Conservation (phyloP, 2,329 filamentous ascomycete species). For the Cordyceps fumosorosea region DNA sequence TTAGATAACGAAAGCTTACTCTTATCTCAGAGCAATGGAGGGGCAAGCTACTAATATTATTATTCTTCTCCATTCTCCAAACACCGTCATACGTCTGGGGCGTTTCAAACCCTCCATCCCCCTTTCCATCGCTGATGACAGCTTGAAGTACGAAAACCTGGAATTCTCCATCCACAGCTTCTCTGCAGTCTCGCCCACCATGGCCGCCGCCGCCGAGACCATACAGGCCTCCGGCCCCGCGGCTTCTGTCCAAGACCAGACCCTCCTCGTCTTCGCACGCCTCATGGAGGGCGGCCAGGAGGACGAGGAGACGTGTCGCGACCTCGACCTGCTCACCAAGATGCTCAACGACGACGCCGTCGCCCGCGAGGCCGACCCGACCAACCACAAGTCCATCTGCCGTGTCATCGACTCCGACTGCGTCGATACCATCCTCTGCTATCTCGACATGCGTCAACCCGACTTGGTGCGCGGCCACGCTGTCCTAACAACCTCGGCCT, state of each 20-base stretch:
- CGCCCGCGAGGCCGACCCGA: conserved; percentile 35
- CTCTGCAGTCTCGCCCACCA: conserved; percentile 16
- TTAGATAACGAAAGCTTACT: conserved; percentile 12
- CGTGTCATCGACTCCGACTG: conserved; percentile 64
- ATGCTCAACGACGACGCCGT: conserved; percentile 50
- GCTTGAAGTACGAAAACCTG: not conserved
- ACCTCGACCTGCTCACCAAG: conserved; percentile 53
- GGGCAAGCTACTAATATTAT: conserved; percentile 2
- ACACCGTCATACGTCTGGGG: not conserved
- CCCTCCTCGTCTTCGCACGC: conserved; percentile 74
- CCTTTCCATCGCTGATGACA: not conserved
- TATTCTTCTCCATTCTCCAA: conserved; percentile 6
- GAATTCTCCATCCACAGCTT: not conserved
- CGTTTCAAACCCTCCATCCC: not conserved
- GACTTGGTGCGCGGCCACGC: conserved; percentile 72
- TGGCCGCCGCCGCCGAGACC: conserved; percentile 30
- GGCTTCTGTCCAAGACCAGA: conserved; percentile 51
- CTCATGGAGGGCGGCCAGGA: conserved; percentile 88
- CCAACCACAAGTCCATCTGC: conserved; percentile 41
- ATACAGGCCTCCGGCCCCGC: conserved; percentile 24
- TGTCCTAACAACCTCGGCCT: conserved; percentile 73
- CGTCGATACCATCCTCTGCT: conserved; percentile 78
- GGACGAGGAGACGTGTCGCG: conserved; percentile 60
- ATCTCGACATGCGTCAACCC: conserved; percentile 76
- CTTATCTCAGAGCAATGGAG: conserved; percentile 5